Base-by-base conservation (phyloP, 371 early-diverging fungal genomes). In the Circinella minor region DNA sequence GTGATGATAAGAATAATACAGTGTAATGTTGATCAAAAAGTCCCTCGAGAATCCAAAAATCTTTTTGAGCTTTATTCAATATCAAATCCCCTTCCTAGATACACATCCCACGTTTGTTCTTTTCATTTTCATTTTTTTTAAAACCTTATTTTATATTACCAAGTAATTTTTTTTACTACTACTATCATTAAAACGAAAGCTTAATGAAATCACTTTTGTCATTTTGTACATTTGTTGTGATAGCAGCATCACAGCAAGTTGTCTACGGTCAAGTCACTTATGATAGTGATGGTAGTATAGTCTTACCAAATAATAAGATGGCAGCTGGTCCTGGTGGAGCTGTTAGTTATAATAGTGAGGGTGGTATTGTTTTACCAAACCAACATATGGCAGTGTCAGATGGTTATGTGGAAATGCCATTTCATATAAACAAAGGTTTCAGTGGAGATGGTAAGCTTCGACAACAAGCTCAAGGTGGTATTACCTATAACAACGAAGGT, bases 321-420 rank as follows among this genome's bases (percentile, higher is more conserved):
- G 69, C 69, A 20, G 55, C 63, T 17, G 54, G 43, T 18, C 11
- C 27, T 47, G 48, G 62, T 61, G 54, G 68, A 36, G 61, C 55
- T n/a, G 17, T 66, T 5, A 66, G 34, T 7, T 71, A 71, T 20
- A 66, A 66, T 18, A 66, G 66, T 17, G 38, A 71, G 38, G 71
- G 71, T 36, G 71, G 66, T 2, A 66, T 71, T 54, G 54, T 63
- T 9, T 37, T 65, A 37, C 66, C 66, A 27, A 27, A 27, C 8
- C 38, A 66, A 10, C 59, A 66, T 1, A 49, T 66, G 36, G 61
- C 62, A 36, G 51, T 54, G 1, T 55, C n/a, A 54, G 57, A 57
- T 6, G n/a, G 57, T 57, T 11, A 34, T 57, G 36, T 11, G 1
- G 57, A 51, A 27, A 57, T 57, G 57, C 57, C 57, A 10, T 57